Evolutionary conservation across 1,139 yeast genomes (phyloP).

Genomic region (Lodderomyces jiufengensis): DNA sequence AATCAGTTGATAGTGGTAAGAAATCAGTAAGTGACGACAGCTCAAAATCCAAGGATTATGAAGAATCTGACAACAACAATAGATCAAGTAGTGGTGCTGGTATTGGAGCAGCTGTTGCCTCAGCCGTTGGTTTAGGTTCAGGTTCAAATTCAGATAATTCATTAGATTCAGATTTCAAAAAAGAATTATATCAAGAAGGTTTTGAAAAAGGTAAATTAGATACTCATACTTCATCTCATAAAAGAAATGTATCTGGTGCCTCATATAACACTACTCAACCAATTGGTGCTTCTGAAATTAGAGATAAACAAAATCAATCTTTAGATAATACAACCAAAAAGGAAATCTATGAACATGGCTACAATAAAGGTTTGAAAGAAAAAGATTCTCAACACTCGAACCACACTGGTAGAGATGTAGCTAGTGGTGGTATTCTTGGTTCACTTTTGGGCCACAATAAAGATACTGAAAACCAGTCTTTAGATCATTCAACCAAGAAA

Average conservation of each 20-base stretch:
- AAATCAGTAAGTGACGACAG: neutral
- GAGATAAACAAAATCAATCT: constrained; percentile 1
- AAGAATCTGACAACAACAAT: neutral
- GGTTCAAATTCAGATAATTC: constrained; percentile 3
- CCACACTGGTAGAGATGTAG: no score
- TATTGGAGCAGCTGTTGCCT: constrained; percentile 8
- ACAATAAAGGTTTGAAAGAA: constrained; percentile 6
- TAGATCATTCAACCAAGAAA: constrained; percentile 1
- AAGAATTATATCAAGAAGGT: constrained; percentile 7
- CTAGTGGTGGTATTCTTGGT: constrained; percentile 5
- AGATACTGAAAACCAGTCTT: no score
- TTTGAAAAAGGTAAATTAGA: constrained; percentile 5
- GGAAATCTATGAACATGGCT: constrained; percentile 10
- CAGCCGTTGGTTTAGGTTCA: constrained; percentile 6
- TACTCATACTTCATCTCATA: constrained; percentile 2
- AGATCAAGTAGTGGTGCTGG: constrained; percentile 7
- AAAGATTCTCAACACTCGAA: no score
- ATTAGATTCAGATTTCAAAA: constrained; percentile 4
- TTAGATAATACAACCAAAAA: constrained; percentile 6
- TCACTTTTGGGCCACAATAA: constrained; percentile 5
- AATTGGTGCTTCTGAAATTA: constrained; percentile 3
- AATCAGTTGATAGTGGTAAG: constrained; percentile 1
- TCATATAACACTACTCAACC: constrained; percentile 11
- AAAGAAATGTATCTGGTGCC: constrained; percentile 10
- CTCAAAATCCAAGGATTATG: neutral